Conservation (phyloP, 108 stramenopile genomes). For the Bacterosira constricta region DNA sequence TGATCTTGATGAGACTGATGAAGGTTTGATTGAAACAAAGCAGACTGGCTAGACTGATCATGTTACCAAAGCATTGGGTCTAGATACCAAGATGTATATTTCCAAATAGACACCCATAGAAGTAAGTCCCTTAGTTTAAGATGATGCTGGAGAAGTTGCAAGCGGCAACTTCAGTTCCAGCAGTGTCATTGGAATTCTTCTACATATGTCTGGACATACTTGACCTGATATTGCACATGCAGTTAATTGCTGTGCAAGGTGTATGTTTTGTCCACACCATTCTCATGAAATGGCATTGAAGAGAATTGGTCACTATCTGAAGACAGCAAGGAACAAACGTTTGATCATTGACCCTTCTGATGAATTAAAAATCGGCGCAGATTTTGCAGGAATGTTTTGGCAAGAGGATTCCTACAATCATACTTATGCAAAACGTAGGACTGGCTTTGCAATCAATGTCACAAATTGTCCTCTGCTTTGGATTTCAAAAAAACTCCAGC, state of each 20-base stretch:
- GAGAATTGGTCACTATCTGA: conserved; percentile 47
- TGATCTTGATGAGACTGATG: not conserved
- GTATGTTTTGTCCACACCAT: conserved; percentile 14
- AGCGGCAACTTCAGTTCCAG: conserved; percentile 37
- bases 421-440: not conserved
- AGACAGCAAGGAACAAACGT: conserved; percentile 38
- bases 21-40: conserved; percentile 30
- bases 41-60: conserved; percentile 44
- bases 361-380: not conserved
- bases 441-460: not conserved
- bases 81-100: not conserved
- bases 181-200: conserved; percentile 54
- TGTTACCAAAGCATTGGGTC: conserved; percentile 43
- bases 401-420: not conserved
- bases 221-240: conserved; percentile 49
- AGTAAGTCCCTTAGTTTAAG: conserved; percentile 31
- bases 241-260: conserved; percentile 11
- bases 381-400: conserved; percentile 2
- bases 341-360: conserved; percentile 18
- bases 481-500: conserved; percentile 41
- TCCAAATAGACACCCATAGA: conserved; percentile 26
- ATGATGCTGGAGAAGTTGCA: conserved; percentile 43
- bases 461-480: conserved; percentile 32
- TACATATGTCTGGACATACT: conserved; percentile 50
- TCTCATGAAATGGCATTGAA: conserved; percentile 42